Base-by-base conservation (phyloP, 73 alveolate genomes). In the Breviolum minutum region DNA sequence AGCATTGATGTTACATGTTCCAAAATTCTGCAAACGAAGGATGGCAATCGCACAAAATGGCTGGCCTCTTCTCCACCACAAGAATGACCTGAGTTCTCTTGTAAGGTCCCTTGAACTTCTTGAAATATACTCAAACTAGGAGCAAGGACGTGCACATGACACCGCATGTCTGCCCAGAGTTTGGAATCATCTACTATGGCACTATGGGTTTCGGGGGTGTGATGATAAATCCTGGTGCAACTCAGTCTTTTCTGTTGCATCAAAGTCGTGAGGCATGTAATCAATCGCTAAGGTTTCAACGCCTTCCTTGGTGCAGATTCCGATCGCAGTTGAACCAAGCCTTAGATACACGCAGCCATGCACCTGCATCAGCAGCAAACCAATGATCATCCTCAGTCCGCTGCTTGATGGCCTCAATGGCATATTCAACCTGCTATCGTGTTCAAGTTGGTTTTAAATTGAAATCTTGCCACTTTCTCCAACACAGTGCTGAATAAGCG, bases 281-380 rank as follows among this genome's bases (percentile, higher is more conserved):
- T 40, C 77, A 17, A n/a, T 29, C 9, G 0, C 96, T 40, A n/a
- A 69, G 96, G 63, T 26, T 89, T 61, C 84, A 71, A 99, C 99
- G 27, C 99, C 99, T 95, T 99, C 99, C 88, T 99, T 99, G 40
- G 99, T 99, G 99, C 99, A 96, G 87, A 99, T 99, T 26, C 99
- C 99, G 77, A 99, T 99, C 26, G 99, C 99, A 8, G 99, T 99
- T 70, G 99, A 99, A 71, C 99, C 99, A 94, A 99, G 99, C 99
- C 99, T 90, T 12, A 54, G 77, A 29, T 40, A 20, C 26, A 5
- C 48, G n/a, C 9, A 22, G 81, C 69, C 12, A 22, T 16, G 68
- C 48, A 84, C 61, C 87, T 10, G 87, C 66, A 32, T 13, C 29
- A 40, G 54, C 54, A 81, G 32, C 27, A 17, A 60, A 63, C n/a